Percentiles rank a stretch among this genome's conserved stretches.
Evolutionary conservation across 192 early-diverging fungal genomes (phyloP).

Genomic region (Podila minutissima): DNA sequence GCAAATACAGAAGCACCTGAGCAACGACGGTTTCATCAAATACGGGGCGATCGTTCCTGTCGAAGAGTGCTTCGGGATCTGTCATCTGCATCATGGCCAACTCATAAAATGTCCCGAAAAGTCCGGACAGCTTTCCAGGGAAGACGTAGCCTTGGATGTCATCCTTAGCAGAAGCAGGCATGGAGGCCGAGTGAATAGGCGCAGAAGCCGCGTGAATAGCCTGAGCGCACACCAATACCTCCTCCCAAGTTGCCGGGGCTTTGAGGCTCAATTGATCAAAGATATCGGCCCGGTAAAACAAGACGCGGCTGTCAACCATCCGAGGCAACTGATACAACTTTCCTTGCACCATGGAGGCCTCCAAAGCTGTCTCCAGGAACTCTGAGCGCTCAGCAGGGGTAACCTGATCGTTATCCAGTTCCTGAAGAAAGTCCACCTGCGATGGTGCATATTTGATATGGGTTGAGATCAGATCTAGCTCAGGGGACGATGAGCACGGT

Average conservation of each 20-base stretch:
- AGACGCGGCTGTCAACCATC: constrained; percentile 38
- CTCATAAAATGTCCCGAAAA: constrained; percentile 45
- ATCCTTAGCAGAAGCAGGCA: neutral
- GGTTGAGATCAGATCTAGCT: constrained; percentile 25
- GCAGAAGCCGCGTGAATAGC: neutral
- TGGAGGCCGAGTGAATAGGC: neutral
- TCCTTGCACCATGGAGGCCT: constrained; percentile 26
- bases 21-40: constrained; percentile 24
- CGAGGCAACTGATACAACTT: constrained; percentile 30
- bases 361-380: constrained; percentile 26
- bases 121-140: constrained; percentile 36
- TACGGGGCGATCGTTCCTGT: constrained; percentile 8
- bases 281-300: constrained; percentile 27
- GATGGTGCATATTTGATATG: constrained; percentile 46
- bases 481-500: neutral
- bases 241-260: constrained; percentile 18
- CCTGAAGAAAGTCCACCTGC: constrained; percentile 28
- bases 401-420: constrained; percentile 7
- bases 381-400: constrained; percentile 3
- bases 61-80: constrained; percentile 14
- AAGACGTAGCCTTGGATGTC: constrained; percentile 31
- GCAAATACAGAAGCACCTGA: constrained; percentile 17
- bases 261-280: constrained; percentile 13
- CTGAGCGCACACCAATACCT: constrained; percentile 6
- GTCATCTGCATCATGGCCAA: constrained; percentile 41